Evolutionary conservation across 202 grass and related monocot genomes (phyloP).

Genomic region (Bolboschoenoplectus hybrid): DNA sequence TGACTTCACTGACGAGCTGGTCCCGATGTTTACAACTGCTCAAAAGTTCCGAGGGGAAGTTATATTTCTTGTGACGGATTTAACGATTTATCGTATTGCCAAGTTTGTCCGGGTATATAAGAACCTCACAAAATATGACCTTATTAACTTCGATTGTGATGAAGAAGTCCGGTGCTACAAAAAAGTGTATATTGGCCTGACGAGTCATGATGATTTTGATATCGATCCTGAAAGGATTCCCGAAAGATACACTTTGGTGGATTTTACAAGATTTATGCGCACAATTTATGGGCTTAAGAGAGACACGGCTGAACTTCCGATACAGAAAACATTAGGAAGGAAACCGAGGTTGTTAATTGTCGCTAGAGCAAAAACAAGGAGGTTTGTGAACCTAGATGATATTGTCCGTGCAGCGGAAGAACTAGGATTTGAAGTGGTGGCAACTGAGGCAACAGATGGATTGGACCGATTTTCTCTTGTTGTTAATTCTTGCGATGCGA

Average conservation of each 20-base stretch:
- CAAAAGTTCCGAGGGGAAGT: constrained; percentile 66
- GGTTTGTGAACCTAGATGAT: constrained; percentile 64
- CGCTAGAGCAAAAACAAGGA: constrained; percentile 56
- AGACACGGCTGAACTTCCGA: constrained; percentile 27
- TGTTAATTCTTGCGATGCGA: constrained; percentile 65
- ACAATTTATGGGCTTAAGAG: constrained; percentile 49
- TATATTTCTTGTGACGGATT: constrained; percentile 59
- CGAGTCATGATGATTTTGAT: constrained; percentile 63
- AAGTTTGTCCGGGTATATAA: constrained; percentile 69
- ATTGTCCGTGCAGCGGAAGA: constrained; percentile 42
- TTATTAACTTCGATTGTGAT: constrained; percentile 65
- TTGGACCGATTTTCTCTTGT: constrained; percentile 65
- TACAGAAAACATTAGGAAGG: accelerated
- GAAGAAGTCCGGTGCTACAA: constrained; percentile 64
- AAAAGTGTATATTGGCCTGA: constrained; percentile 57
- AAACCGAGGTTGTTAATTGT: constrained; percentile 58
- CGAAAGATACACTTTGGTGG: constrained; percentile 56
- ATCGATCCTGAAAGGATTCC: constrained; percentile 61
- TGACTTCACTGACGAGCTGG: constrained; percentile 58
- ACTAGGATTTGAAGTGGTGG: constrained; percentile 71
- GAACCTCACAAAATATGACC: constrained; percentile 55
- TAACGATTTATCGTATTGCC: constrained; percentile 58
- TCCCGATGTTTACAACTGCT: constrained; percentile 53
- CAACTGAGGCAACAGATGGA: constrained; percentile 58
- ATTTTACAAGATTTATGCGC: constrained; percentile 74